These are phyloP conservation scores for Hymenoscyphus infarciens DNA, from an alignment of 2,329 filamentous ascomycete genomes.

Conservation along the genomic window DNA sequence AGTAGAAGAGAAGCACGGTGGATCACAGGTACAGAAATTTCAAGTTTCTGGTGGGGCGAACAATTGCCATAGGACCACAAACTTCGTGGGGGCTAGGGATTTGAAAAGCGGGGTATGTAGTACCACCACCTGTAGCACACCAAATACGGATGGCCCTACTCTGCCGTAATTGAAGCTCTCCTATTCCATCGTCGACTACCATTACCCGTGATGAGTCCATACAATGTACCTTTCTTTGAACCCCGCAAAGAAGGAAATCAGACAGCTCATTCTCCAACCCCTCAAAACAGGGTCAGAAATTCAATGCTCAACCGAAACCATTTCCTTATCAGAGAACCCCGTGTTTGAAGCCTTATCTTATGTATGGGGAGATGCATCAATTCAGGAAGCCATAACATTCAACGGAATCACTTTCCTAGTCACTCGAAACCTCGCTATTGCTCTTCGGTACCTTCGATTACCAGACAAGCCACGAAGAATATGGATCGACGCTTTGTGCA, in stretches of 20 bases:
- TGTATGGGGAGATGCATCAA: neutral
- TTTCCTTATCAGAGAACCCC: neutral
- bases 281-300: neutral
- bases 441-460: neutral
- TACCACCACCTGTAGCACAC: neutral
- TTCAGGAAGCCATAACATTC: neutral
- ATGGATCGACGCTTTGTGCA: slow-evolving; percentile 1
- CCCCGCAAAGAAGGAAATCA: neutral
- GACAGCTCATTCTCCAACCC: neutral
- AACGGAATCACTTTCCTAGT: neutral
- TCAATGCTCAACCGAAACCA: neutral
- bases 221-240: neutral
- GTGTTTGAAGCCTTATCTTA: neutral
- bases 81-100: too few relatives aligned
- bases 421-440: neutral
- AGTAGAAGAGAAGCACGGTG: slow-evolving; percentile 34
- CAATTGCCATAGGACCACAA: neutral
- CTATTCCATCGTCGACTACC: too few relatives aligned
- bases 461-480: neutral
- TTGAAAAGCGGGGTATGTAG: neutral
- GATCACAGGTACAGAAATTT: slow-evolving; percentile 33
- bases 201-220: too few relatives aligned
- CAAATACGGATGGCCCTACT: too few relatives aligned
- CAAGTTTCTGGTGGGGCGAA: neutral
- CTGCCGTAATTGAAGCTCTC: too few relatives aligned